Base-by-base conservation (phyloP, 257 asterid species). In the Solanum tarijense region DNA sequence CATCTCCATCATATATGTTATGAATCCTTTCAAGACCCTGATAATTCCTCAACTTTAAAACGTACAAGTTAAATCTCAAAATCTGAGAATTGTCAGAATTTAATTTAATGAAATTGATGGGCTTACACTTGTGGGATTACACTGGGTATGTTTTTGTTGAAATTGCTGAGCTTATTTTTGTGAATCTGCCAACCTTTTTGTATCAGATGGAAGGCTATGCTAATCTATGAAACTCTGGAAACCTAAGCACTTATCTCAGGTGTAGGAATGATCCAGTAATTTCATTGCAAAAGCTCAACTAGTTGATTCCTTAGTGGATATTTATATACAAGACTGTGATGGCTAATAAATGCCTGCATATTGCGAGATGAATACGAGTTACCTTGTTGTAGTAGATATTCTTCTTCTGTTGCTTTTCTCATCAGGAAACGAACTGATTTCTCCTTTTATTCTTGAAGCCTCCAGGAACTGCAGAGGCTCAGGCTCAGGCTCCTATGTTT, bases 401-500 rank as follows among this genome's bases (percentile, higher is more conserved):
- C 41, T 86, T 35, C 89, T 73, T 87, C 34, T 32, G 65, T 62
- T 65, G 55, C 41, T 65, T 81, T 68, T 46, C 38, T 38, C 29
- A 13, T 36, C 58, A 38, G 66, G n/a, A 66, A 81, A 82, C 21
- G 69, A 71, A 72, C 71, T 87, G 43, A 68, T 43, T 89, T 78
- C 83, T 85, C 58, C 55, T 62, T 84, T 89, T 66, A 66, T 89
- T 88, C 90, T 87, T 93, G 94, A 93, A 97, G 99, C 99, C 98
- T 90, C 99, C 99, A 87, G 98, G 99, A 90, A 91, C 94, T 90
- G 98, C 93, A 12, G 98, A 95, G 89, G 91, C 98, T 88, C 99
- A 91, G 88, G 93, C 93, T 89, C 99, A 91, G 88, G 93, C 93
- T 89, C 89, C 89, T 71, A 76, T 88, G 88, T 90, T 91, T 90